Evolutionary conservation across 805 yeast genomes (phyloP).

Genomic region (Nakazawaea anatomiae): DNA sequence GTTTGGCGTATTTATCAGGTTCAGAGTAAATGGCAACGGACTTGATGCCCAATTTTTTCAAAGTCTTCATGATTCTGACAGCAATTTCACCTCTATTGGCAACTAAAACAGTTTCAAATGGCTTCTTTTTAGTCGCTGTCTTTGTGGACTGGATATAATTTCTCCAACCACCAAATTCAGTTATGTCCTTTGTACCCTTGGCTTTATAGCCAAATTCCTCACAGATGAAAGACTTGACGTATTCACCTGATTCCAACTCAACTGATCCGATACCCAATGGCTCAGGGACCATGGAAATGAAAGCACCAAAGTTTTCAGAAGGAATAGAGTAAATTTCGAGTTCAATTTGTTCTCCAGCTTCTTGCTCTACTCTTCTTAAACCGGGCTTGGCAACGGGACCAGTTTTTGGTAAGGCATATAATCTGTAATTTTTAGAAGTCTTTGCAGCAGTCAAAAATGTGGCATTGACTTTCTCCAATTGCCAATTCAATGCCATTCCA

Average conservation of each 20-base stretch:
- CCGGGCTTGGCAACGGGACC: constrained; percentile 93
- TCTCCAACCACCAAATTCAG: constrained; percentile 88
- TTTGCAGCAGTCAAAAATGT: constrained; percentile 56
- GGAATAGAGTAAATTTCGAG: constrained; percentile 87
- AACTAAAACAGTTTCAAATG: constrained; percentile 80
- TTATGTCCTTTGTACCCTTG: constrained; percentile 72
- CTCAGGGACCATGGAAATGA: constrained; percentile 84
- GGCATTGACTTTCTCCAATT: constrained; percentile 79
- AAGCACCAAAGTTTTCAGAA: constrained; percentile 67
- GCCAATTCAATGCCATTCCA: constrained; percentile 93
- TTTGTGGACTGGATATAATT: constrained; percentile 40
- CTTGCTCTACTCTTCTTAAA: constrained; percentile 53
- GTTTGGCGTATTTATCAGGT: constrained; percentile 83
- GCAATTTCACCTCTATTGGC: constrained; percentile 99
- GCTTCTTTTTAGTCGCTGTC: constrained; percentile 36
- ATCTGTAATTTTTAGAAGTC: constrained; percentile 65
- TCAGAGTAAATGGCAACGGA: constrained; percentile 89
- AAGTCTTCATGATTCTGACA: constrained; percentile 84
- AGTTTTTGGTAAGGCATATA: constrained; percentile 75
- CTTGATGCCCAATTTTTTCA: constrained; percentile 70
- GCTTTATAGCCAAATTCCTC: constrained; percentile 81
- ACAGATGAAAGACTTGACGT: constrained; percentile 92
- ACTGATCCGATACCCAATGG: constrained; percentile 95
- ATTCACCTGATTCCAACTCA: constrained; percentile 71
- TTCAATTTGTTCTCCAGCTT: constrained; percentile 53